Percentiles rank a stretch among this genome's conserved stretches.
These are phyloP conservation scores for Debaryomycetaceae sp. DNA, from an alignment of 1,139 yeast genomes.

Conservation along the genomic window DNA sequence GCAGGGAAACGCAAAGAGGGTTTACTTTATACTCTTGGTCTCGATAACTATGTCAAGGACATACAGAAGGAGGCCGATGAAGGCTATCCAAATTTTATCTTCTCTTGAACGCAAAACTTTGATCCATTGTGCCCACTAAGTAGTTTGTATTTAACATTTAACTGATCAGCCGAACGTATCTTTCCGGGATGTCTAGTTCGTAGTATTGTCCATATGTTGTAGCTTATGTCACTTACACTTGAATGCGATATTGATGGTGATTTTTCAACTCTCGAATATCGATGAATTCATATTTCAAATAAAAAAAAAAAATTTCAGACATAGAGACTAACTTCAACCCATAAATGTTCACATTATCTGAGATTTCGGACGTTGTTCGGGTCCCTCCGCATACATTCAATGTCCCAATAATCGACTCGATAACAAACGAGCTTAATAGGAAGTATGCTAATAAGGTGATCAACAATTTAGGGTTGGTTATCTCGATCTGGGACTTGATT, in stretches of 20 bases:
- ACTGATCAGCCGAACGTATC: no score
- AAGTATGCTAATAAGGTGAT: slow-evolving; percentile 84
- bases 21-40: slow-evolving; percentile 15
- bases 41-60: slow-evolving; percentile 11
- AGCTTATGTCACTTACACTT: no score
- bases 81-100: slow-evolving; percentile 7
- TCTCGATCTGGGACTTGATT: slow-evolving; percentile 79
- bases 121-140: no score
- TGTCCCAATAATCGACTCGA: slow-evolving; percentile 64
- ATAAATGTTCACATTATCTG: slow-evolving; percentile 78
- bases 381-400: slow-evolving; percentile 85
- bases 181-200: no score
- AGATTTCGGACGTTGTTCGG: slow-evolving; percentile 77
- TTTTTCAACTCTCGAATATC: background rate
- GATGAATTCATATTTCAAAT: background rate
- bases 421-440: slow-evolving; percentile 75
- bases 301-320: background rate
- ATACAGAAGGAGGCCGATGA: slow-evolving; percentile 6
- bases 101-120: background rate
- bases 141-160: no score
- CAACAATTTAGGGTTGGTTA: slow-evolving; percentile 77
- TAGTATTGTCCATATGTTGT: no score
- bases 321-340: background rate
- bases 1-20: slow-evolving; percentile 14
- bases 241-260: background rate